Evolutionary conservation across 1,284 basidiomycete species (phyloP).

Genomic region (Ceratobasidium sp.): DNA sequence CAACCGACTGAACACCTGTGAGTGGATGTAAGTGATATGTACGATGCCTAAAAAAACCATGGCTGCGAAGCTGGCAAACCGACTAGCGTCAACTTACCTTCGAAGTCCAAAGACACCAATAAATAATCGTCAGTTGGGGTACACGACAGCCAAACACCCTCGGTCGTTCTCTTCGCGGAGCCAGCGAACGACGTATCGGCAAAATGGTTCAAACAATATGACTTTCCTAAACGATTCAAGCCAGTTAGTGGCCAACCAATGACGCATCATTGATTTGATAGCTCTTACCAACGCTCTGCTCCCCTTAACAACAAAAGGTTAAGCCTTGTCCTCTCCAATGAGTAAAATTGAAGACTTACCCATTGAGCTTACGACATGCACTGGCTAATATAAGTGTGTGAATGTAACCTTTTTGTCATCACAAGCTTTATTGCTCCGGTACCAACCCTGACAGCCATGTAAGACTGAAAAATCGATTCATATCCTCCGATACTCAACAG

Average conservation of each 20-base stretch:
- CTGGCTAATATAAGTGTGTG: constrained; percentile 53
- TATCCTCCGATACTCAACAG: constrained; percentile 61
- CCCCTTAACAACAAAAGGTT: constrained; percentile 59
- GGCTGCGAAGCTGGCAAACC: neutral
- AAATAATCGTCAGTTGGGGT: constrained; percentile 63
- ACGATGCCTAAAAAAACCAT: neutral
- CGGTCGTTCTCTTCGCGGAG: constrained; percentile 69
- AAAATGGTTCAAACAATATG: constrained; percentile 66
- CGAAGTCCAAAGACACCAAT: constrained; percentile 68
- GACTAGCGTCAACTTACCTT: constrained; percentile 53
- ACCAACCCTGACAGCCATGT: constrained; percentile 62
- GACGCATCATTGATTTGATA: neutral
- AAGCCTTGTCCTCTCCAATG: neutral
- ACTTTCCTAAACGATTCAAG: constrained; percentile 36
- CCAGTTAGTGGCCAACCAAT: neutral
- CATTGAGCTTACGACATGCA: constrained; percentile 70
- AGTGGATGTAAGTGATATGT: neutral
- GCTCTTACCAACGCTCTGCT: constrained; percentile 48
- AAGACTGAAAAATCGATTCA: constrained; percentile 66
- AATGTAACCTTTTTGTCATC: no score
- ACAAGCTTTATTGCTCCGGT: no score
- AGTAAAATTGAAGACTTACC: constrained; percentile 49
- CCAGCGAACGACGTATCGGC: constrained; percentile 70
- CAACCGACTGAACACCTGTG: constrained; percentile 66
- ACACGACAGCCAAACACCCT: constrained; percentile 67